These are phyloP conservation scores for Atkinsonella hypoxylon DNA, from an alignment of 2,329 filamentous ascomycete species.

Conservation along the genomic window DNA sequence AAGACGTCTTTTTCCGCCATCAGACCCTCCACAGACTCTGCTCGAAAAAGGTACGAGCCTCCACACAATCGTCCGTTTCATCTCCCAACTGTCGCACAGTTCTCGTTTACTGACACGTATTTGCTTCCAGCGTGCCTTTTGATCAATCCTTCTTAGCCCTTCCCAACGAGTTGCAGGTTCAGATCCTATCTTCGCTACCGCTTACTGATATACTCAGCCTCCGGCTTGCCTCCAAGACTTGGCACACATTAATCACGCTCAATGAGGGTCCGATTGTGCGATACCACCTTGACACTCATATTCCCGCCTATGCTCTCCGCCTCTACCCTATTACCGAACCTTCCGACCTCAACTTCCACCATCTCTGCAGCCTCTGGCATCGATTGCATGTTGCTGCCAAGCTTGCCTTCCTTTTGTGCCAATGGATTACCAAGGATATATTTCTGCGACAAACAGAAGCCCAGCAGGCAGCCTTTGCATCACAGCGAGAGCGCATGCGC, in stretches of 20 bases:
- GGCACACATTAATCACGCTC: conserved; percentile 45
- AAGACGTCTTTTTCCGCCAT: conserved; percentile 5
- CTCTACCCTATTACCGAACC: conserved; percentile 43
- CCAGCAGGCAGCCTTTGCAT: conserved; percentile 44
- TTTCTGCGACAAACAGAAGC: conserved; percentile 46
- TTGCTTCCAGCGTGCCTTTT: conserved; percentile 29
- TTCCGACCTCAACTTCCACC: conserved; percentile 41
- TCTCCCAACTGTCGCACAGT: neutral
- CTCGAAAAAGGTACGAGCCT: conserved; percentile 20
- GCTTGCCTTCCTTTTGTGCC: conserved; percentile 47
- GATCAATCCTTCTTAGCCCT: conserved; percentile 45
- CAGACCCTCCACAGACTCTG: conserved; percentile 15
- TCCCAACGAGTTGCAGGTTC: conserved; percentile 50
- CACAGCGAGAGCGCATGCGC: conserved; percentile 51
- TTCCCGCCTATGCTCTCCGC: conserved; percentile 47
- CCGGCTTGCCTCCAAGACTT: conserved; percentile 44
- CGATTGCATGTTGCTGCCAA: conserved; percentile 53
- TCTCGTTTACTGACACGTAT: conserved; percentile 9
- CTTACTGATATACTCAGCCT: conserved; percentile 49
- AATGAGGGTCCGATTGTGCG: conserved; percentile 51
- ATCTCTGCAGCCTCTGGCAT: conserved; percentile 54
- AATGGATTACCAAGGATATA: conserved; percentile 54
- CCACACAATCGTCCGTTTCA: neutral
- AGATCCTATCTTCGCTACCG: conserved; percentile 48
- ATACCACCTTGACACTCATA: conserved; percentile 45